Evolutionary conservation across 192 early-diverging fungal species (phyloP).

Genomic region (Jimgerdemannia lactiflua): DNA sequence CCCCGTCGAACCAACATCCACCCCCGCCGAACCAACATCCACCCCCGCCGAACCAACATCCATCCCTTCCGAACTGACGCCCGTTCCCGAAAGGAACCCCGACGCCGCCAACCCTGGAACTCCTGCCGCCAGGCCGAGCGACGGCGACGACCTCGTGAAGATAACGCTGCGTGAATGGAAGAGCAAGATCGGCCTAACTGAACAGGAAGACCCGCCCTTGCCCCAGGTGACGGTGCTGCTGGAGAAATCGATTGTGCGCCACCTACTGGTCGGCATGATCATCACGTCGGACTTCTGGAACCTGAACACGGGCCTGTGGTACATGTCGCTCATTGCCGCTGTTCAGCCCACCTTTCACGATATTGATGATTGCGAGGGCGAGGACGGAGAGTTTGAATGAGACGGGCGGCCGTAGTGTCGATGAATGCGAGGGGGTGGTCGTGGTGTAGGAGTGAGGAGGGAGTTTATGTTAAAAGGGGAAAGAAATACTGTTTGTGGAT

Average conservation of each 20-base stretch:
- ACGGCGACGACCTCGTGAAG: neutral
- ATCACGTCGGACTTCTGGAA: slow-evolving; percentile 12
- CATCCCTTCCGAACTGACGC: too few relatives aligned
- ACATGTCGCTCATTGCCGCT: slow-evolving; percentile 10
- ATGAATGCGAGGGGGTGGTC: neutral
- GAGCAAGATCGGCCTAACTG: slow-evolving; percentile 1
- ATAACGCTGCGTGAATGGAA: neutral
- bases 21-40: too few relatives aligned
- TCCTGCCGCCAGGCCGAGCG: neutral
- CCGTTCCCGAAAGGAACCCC: neutral
- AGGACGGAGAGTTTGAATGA: slow-evolving; percentile 11
- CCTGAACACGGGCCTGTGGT: slow-evolving; percentile 22
- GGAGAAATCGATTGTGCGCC: slow-evolving; percentile 19
- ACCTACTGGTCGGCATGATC: slow-evolving; percentile 20
- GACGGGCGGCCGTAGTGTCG: neutral
- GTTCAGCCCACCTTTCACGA: slow-evolving; percentile 29
- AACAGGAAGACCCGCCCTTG: slow-evolving; percentile 2
- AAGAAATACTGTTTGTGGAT: too few relatives aligned
- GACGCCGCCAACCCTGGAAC: neutral
- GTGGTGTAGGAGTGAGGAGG: neutral
- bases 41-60: too few relatives aligned
- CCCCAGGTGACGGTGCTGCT: slow-evolving; percentile 7
- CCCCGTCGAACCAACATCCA: too few relatives aligned
- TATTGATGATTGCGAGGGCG: slow-evolving; percentile 21
- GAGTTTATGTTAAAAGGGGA: too few relatives aligned